Base-by-base conservation (phyloP, 106 monocot genomes). In the Posidonia australis region DNA sequence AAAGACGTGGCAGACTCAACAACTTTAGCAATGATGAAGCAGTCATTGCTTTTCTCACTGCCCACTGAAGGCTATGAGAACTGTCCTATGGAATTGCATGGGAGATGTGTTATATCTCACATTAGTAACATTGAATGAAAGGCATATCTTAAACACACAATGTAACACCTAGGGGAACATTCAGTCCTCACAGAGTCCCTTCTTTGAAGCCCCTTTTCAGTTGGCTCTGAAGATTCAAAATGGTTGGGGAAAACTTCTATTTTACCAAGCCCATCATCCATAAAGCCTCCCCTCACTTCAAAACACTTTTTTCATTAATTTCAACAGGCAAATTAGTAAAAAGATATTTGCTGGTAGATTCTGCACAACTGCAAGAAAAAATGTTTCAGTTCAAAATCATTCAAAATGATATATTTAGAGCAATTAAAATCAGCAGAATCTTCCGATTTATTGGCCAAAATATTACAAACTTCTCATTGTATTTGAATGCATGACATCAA, bases 201-300 rank as follows among this genome's bases (percentile, higher is more conserved):
- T 60, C 64, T 44, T 49, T 66, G 78, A 14, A 26, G 30, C 43
- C 51, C 64, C 21, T 83, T 79, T 23, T 83, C 64, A 69, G 79
- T 68, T 64, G 63, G 66, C 66, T 72, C 62, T 53, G 61, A 62
- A 10, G 74, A 66, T 64, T 81, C 74, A 70, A 93, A 93, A 61
- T 93, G 81, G 43, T 93, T 28, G 18, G 78, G 82, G 62, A 72
- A 75, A 62, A 93, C 72, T 31, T 88, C 78, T 51, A 88, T 25
- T 66, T 80, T 85, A 68, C 83, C 82, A 77, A 67, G 77, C 26
- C 78, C 62, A 83, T 83, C 88, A 75, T 83, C 93, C 93, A 93
- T 89, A 62, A 56, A 78, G 62, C 43, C 58, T 21, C 32, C 41
- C 53, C 52, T 58, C 30, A 36, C 36, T 36, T 36, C 36, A 36